These are phyloP conservation scores for Periconia sp. DNA, from an alignment of 2,329 filamentous ascomycete species.

Conservation along the genomic window DNA sequence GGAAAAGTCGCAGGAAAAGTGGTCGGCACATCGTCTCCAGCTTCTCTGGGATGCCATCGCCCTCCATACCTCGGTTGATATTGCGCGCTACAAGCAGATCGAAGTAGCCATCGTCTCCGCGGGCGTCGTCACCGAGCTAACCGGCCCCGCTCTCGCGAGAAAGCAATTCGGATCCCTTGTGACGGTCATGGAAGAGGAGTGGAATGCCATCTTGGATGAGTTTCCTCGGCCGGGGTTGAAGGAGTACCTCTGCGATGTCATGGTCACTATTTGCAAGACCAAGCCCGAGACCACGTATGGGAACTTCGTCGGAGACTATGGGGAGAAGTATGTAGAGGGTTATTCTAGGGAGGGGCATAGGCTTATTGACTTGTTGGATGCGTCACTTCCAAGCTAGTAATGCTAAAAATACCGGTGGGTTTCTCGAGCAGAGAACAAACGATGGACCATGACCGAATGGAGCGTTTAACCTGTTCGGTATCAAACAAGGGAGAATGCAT, in stretches of 20 bases:
- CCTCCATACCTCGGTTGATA: slow-evolving; percentile 49
- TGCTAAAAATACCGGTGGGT: too few relatives aligned
- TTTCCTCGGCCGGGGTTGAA: slow-evolving; percentile 45
- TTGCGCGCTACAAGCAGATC: slow-evolving; percentile 44
- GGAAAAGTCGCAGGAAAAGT: slow-evolving; percentile 21
- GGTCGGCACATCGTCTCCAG: slow-evolving; percentile 52
- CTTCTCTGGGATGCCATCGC: slow-evolving; percentile 59
- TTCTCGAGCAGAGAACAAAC: too few relatives aligned
- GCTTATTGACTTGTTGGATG: slow-evolving; percentile 5
- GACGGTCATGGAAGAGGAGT: slow-evolving; percentile 4
- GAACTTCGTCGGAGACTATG: slow-evolving; percentile 42
- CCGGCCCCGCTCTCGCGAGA: neutral
- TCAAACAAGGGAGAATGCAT: too few relatives aligned
- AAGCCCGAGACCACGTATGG: slow-evolving; percentile 50
- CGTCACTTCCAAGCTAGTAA: too few relatives aligned
- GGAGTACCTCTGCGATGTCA: slow-evolving; percentile 42
- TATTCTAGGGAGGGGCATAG: slow-evolving; percentile 35
- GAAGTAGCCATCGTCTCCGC: slow-evolving; percentile 5
- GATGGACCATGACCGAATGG: too few relatives aligned
- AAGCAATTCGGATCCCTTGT: neutral
- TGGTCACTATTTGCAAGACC: slow-evolving; percentile 47
- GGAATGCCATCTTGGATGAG: slow-evolving; percentile 12
- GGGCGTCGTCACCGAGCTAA: neutral
- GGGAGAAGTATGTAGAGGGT: slow-evolving; percentile 42
- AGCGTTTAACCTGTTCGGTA: too few relatives aligned